Conservation (phyloP, 1,284 basidiomycete genomes). For the Tilletia walkeri region DNA sequence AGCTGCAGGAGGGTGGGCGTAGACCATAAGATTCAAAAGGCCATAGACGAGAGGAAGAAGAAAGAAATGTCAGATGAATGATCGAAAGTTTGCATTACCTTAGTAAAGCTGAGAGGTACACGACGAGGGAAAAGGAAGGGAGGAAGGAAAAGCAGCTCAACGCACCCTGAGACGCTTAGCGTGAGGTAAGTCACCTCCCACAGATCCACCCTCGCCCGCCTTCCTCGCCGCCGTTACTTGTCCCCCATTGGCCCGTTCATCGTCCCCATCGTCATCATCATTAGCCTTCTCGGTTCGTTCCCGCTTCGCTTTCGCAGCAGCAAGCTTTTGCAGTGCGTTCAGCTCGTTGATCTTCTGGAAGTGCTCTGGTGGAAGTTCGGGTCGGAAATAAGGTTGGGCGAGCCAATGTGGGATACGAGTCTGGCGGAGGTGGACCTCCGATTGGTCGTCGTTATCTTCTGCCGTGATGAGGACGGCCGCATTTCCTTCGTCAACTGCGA, state of each 20-base stretch:
- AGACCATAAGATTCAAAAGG: background rate
- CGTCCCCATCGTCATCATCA: background rate
- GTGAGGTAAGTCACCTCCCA: background rate
- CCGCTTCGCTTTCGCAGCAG: background rate
- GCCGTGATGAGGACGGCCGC: background rate
- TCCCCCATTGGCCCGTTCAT: background rate
- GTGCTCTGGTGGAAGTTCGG: conserved; percentile 37
- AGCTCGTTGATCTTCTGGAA: conserved; percentile 10
- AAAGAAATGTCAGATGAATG: background rate
- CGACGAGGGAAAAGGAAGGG: background rate
- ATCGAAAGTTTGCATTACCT: background rate
- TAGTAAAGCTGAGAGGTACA: conserved; percentile 2
- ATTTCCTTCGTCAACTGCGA: conserved; percentile 15
- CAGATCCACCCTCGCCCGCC: background rate
- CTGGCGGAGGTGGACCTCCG: conserved; percentile 54
- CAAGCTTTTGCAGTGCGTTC: background rate
- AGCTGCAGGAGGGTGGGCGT: background rate
- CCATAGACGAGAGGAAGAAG: background rate
- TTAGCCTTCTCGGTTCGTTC: background rate
- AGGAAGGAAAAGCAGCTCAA: background rate
- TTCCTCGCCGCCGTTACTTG: background rate
- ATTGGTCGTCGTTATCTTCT: conserved; percentile 58
- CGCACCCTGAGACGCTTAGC: conserved; percentile 9
- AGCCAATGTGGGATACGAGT: conserved; percentile 74
- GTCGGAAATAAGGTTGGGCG: conserved; percentile 79